phyloP scores from a whole-genome alignment of 805 yeast species.

The Yamadazyma laniorum region DNA sequence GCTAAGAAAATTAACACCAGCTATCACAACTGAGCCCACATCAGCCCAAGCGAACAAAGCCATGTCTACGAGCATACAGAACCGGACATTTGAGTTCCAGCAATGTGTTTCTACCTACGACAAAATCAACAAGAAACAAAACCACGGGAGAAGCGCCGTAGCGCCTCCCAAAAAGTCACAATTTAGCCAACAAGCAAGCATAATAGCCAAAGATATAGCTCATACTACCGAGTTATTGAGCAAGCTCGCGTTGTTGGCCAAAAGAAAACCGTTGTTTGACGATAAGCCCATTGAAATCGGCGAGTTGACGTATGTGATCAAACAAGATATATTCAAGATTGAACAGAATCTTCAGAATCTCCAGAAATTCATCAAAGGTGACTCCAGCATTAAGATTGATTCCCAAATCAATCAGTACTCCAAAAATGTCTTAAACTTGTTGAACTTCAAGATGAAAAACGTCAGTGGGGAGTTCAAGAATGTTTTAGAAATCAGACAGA shows the following conservation, averaged over 20 bases:
- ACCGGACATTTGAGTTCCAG: conserved; percentile 89
- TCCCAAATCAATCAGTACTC: conserved; percentile 72
- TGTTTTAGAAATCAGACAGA: conserved; percentile 86
- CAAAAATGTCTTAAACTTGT: conserved; percentile 79
- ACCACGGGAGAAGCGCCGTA: conserved; percentile 20
- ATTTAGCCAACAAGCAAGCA: conserved; percentile 64
- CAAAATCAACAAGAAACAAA: conserved; percentile 49
- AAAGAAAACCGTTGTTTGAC: conserved; percentile 85
- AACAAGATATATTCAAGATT: conserved; percentile 81
- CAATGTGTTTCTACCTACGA: conserved; percentile 82
- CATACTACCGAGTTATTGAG: conserved; percentile 78
- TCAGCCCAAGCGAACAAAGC: background rate
- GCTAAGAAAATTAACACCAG: background rate
- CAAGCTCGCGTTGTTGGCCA: conserved; percentile 81
- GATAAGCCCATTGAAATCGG: conserved; percentile 93
- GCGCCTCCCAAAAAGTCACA: conserved; percentile 29
- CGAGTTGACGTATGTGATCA: conserved; percentile 82
- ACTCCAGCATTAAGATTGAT: conserved; percentile 42
- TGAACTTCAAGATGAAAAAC: conserved; percentile 88
- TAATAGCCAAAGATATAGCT: conserved; percentile 85
- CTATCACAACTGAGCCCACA: background rate
- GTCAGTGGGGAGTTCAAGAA: conserved; percentile 88
- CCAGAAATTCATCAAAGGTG: conserved; percentile 52
- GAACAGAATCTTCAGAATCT: conserved; percentile 66
- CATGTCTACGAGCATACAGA: conserved; percentile 47